phyloP scores from a whole-genome alignment of 768 basidiomycete genomes.

The Suillus lakei region DNA sequence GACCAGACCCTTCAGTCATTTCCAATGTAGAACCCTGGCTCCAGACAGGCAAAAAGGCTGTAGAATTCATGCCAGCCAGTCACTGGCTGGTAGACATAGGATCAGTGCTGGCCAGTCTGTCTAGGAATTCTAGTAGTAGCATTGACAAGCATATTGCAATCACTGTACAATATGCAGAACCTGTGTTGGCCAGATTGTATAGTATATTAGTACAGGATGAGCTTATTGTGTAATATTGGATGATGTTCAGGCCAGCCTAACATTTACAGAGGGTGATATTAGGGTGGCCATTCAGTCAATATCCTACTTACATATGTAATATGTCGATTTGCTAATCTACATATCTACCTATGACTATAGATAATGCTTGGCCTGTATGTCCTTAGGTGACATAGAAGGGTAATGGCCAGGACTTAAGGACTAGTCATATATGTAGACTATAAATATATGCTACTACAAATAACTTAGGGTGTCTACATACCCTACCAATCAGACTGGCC shows the following conservation, averaged over 20 bases:
- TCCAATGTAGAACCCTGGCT: not conserved
- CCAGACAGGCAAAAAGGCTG: too few species aligned
- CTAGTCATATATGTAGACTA: not conserved
- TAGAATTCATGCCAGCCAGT: not conserved
- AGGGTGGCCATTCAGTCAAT: not conserved
- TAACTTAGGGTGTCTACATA: not conserved
- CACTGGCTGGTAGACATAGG: not conserved
- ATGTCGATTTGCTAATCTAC: not conserved
- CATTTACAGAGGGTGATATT: not conserved
- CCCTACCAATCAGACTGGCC: too few species aligned
- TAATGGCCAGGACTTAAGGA: not conserved
- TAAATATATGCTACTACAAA: not conserved
- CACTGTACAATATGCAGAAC: not conserved
- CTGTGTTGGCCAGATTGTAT: not conserved
- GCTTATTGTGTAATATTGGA: not conserved
- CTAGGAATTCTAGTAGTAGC: not conserved
- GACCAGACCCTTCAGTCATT: too few species aligned
- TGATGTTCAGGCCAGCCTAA: too few species aligned
- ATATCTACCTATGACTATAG: not conserved
- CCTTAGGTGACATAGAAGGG: not conserved
- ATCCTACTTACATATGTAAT: not conserved
- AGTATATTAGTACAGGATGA: not conserved
- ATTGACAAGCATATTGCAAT: not conserved
- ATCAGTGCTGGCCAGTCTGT: not conserved
- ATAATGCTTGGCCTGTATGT: not conserved